phyloP scores from a whole-genome alignment of 2,329 filamentous ascomycete species.

The Pseudogymnoascus sp. region DNA sequence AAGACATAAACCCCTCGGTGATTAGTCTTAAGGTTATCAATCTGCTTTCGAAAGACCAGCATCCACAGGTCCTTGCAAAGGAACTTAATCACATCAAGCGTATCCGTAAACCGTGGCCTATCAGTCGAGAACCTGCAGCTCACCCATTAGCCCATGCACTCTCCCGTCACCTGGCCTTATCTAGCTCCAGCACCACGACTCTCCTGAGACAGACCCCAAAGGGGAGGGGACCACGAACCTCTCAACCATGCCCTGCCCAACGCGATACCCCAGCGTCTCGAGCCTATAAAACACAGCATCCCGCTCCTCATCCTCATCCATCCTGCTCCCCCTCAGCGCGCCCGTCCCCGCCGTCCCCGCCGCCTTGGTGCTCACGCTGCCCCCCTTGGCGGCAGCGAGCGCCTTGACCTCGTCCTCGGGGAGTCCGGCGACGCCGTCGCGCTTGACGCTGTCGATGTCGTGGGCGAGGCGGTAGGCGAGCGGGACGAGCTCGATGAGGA shows the following conservation, averaged over 20 bases:
- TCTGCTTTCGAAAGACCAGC: constrained; percentile 89
- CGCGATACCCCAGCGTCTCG: constrained; percentile 80
- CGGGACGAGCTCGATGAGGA: constrained; percentile 94
- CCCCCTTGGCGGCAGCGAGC: constrained; percentile 44
- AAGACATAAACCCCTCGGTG: constrained; percentile 96
- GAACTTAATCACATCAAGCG: constrained; percentile 95
- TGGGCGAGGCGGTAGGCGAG: constrained; percentile 81
- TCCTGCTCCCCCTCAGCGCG: constrained; percentile 24
- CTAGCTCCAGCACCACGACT: constrained; percentile 14
- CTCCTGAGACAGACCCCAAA: background rate
- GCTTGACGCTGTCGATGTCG: constrained; percentile 37
- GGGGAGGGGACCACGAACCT: constrained; percentile 47
- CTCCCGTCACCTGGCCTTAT: constrained; percentile 10
- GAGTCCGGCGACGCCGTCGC: background rate
- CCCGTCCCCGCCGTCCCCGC: constrained; percentile 18
- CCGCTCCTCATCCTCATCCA: constrained; percentile 72
- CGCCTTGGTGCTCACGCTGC: constrained; percentile 50
- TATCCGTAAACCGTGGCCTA: constrained; percentile 81
- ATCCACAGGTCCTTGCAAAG: constrained; percentile 98
- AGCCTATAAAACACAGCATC: constrained; percentile 81
- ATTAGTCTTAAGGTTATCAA: constrained; percentile 98
- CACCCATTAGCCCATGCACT: background rate
- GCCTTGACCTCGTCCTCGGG: constrained; percentile 18
- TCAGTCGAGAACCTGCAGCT: constrained; percentile 65
- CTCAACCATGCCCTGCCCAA: constrained; percentile 87